Conservation (phyloP, 768 basidiomycete genomes). For the Mycena leptocephala region DNA sequence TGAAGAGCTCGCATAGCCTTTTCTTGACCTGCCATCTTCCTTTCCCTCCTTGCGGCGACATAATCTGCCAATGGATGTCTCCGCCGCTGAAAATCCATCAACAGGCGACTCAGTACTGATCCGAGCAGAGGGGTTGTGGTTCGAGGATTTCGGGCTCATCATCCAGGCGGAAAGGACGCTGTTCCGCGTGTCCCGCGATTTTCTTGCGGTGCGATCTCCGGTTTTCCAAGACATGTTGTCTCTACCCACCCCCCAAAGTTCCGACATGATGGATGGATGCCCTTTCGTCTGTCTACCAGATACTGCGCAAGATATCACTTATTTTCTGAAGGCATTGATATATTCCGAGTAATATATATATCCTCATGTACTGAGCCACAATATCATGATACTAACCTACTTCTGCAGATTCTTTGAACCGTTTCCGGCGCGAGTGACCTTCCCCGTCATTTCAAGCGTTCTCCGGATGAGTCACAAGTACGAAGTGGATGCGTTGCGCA, state of each 20-base stretch:
- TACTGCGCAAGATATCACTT: neutral
- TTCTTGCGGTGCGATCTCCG: neutral
- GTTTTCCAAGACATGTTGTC: neutral
- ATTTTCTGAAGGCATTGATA: neutral
- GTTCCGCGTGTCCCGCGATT: neutral
- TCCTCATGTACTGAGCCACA: neutral
- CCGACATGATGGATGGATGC: neutral
- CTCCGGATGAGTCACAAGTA: slow-evolving; percentile 20
- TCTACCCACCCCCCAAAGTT: neutral
- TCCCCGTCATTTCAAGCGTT: neutral
- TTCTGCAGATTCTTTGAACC: neutral
- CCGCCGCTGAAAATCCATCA: neutral
- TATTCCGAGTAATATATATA: neutral
- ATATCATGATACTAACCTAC: neutral
- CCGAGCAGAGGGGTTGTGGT: neutral
- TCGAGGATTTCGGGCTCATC: neutral
- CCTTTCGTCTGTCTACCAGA: neutral
- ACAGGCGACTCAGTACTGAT: neutral
- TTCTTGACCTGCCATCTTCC: too few species aligned
- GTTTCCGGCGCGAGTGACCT: neutral
- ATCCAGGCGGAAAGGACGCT: neutral
- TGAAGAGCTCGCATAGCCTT: too few species aligned
- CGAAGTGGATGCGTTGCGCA: neutral
- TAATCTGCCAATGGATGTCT: too few species aligned
- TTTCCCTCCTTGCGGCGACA: too few species aligned